phyloP scores from a whole-genome alignment of 2,329 filamentous ascomycete genomes.

The Teratosphaeria gauchensis region DNA sequence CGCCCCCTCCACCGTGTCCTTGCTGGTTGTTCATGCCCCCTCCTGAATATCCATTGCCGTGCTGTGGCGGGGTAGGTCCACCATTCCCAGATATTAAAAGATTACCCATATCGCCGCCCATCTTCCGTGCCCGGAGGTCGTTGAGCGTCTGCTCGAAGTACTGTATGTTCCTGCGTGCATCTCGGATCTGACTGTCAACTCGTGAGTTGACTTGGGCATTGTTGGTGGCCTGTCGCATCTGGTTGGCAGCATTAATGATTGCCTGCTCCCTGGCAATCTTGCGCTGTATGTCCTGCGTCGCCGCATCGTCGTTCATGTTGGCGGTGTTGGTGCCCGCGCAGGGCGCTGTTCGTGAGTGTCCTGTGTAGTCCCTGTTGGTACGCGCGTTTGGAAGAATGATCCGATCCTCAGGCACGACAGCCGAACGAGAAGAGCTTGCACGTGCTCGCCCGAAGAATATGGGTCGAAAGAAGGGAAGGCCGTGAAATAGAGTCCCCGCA shows the following conservation, averaged over 20 bases:
- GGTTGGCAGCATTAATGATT: slow-evolving; percentile 85
- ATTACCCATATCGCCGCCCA: slow-evolving; percentile 56
- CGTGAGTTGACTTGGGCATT: slow-evolving; percentile 85
- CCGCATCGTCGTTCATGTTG: slow-evolving; percentile 52
- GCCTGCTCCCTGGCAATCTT: slow-evolving; percentile 98
- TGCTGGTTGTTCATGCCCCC: slow-evolving; percentile 40
- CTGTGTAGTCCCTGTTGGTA: background rate
- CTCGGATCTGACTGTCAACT: slow-evolving; percentile 87
- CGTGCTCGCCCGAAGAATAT: background rate
- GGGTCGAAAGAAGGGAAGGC: background rate
- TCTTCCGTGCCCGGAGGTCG: slow-evolving; percentile 74
- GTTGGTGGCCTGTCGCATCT: slow-evolving; percentile 91
- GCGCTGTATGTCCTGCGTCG: slow-evolving; percentile 71
- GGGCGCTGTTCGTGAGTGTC: background rate
- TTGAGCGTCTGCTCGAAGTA: slow-evolving; percentile 90
- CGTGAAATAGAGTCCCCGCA: background rate
- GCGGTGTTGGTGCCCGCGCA: slow-evolving; percentile 14
- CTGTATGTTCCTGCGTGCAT: slow-evolving; percentile 83
- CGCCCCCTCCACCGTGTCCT: slow-evolving; percentile 45
- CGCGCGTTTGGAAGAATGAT: background rate
- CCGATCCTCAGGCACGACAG: background rate
- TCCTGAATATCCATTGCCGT: slow-evolving; percentile 31
- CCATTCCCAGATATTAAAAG: slow-evolving; percentile 51
- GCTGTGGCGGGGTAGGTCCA: slow-evolving; percentile 26
- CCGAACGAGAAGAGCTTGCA: background rate